Evolutionary conservation across 2,329 filamentous ascomycete species (phyloP).

Genomic region (Cryphonectria nitschkei): DNA sequence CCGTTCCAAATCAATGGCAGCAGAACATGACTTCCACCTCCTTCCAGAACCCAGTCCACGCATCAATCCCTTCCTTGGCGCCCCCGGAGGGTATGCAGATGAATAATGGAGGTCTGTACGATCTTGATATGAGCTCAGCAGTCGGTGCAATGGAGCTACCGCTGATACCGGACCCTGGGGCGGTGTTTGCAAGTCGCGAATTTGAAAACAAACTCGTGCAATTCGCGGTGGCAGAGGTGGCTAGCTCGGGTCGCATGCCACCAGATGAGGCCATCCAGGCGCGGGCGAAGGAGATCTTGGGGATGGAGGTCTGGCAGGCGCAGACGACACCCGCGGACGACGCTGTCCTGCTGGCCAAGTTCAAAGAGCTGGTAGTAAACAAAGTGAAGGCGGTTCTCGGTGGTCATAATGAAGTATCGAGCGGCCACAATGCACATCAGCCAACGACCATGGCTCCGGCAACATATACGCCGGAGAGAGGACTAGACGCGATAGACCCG

Average conservation of each 20-base stretch:
- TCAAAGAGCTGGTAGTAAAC: conserved; percentile 50
- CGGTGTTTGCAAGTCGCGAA: conserved; percentile 62
- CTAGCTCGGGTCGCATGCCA: conserved; percentile 47
- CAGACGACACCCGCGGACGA: conserved; percentile 59
- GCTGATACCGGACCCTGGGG: conserved; percentile 38
- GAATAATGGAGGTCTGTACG: neutral
- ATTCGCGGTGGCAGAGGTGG: conserved; percentile 49
- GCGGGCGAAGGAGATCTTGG: conserved; percentile 53
- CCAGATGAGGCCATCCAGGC: conserved; percentile 50
- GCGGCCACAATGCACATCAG: neutral
- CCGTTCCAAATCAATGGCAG: conserved; percentile 6
- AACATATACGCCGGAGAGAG: conserved; percentile 17
- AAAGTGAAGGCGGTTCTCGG: conserved; percentile 33
- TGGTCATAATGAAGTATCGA: conserved; percentile 3
- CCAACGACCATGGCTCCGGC: conserved; percentile 9
- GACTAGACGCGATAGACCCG: conserved; percentile 27
- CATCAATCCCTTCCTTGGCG: neutral
- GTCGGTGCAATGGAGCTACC: neutral
- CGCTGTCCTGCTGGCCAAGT: conserved; percentile 53
- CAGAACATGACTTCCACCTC: conserved; percentile 35
- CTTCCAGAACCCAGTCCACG: conserved; percentile 36
- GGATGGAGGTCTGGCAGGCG: conserved; percentile 34
- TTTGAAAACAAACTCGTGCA: conserved; percentile 58
- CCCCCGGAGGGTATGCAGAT: conserved; percentile 33
- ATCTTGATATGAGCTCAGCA: neutral